These are phyloP conservation scores for Physaria fendleri DNA, from an alignment of 345 rosid species.

Conservation along the genomic window DNA sequence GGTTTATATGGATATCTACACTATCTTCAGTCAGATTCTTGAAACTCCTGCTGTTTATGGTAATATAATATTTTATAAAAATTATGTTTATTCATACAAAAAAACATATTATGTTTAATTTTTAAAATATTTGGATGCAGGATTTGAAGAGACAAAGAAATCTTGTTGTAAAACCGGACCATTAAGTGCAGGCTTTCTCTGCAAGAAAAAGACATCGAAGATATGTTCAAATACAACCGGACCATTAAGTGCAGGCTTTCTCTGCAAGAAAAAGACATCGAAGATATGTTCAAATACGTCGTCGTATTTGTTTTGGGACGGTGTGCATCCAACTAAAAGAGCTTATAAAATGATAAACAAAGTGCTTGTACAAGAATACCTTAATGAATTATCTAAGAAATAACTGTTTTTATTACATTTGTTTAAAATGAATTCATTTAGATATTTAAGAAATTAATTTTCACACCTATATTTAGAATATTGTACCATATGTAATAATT, in stretches of 20 bases:
- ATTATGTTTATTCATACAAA: not conserved
- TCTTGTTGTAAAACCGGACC: constrained; percentile 2
- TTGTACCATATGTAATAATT: no score
- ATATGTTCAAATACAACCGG: no score
- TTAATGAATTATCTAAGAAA: not conserved
- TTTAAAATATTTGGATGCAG: not conserved
- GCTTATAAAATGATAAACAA: constrained; percentile 6
- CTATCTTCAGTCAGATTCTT: constrained; percentile 31
- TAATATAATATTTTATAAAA: no score
- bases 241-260: no score
- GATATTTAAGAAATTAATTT: no score
- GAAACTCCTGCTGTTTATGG: constrained; percentile 41
- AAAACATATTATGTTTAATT: no score
- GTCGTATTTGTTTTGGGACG: constrained; percentile 17
- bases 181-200: not conserved
- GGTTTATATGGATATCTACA: constrained; percentile 39
- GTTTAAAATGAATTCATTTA: no score
- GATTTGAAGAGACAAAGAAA: constrained; percentile 7
- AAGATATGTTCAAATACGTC: constrained; percentile 13
- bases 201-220: no score
- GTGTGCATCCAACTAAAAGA: constrained; percentile 8
- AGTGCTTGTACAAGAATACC: not conserved
- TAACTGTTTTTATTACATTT: not conserved
- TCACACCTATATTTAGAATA: no score
- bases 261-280: constrained; percentile 6